Percentiles rank a stretch among this genome's conserved stretches.
These are phyloP conservation scores for Rhododendron williamsianum DNA, from an alignment of 148 eudicot genomes.

Conservation along the genomic window DNA sequence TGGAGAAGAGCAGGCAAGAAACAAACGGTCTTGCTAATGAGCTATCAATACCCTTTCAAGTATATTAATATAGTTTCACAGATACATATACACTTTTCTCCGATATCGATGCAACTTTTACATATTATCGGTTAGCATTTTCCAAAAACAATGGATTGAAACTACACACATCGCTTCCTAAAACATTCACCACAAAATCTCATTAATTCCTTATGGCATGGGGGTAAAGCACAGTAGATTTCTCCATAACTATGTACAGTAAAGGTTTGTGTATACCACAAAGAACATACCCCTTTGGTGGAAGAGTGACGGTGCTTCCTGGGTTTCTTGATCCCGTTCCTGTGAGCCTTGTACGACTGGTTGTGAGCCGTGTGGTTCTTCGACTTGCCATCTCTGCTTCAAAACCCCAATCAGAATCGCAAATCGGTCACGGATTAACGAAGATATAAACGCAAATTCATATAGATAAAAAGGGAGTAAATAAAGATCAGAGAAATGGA, in stretches of 20 bases:
- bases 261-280: neutral
- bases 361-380: constrained; percentile 92
- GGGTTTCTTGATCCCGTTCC: constrained; percentile 88
- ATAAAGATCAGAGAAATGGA: neutral
- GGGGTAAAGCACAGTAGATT: neutral
- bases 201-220: too few species aligned
- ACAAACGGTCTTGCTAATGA: neutral
- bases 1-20: neutral
- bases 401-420: neutral
- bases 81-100: too few species aligned
- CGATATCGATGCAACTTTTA: neutral
- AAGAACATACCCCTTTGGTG: constrained; percentile 66
- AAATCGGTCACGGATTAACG: neutral
- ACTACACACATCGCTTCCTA: neutral
- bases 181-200: neutral
- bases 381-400: constrained; percentile 65
- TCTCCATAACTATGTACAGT: neutral
- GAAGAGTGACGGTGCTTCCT: constrained; percentile 67
- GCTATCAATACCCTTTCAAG: neutral
- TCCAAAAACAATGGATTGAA: neutral
- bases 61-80: too few species aligned
- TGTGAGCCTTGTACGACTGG: constrained; percentile 77
- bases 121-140: neutral
- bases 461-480: neutral
- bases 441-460: neutral